phyloP scores from a whole-genome alignment of 306 rosid genomes.

The Hippophae gyantsensis region DNA sequence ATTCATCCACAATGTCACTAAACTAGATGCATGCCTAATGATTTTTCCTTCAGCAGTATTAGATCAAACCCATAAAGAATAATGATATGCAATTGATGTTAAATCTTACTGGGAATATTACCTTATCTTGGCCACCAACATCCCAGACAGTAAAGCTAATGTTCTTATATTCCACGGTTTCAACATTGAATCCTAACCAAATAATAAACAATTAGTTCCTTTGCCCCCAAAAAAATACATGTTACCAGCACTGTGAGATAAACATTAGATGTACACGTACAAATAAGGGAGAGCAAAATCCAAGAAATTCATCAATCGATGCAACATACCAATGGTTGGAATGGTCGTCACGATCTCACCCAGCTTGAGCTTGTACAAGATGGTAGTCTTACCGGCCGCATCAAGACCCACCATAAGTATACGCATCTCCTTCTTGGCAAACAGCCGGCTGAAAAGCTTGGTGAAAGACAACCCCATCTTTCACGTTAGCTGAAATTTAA shows the following conservation, averaged over 20 bases:
- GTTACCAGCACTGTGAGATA: neutral
- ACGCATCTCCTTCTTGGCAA: slow-evolving; percentile 93
- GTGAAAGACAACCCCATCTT: slow-evolving; percentile 86
- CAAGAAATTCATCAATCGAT: neutral
- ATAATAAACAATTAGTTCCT: slow-evolving; percentile 7
- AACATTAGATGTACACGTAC: neutral
- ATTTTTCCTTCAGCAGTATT: no score
- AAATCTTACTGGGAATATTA: slow-evolving; percentile 3
- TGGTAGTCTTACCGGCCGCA: slow-evolving; percentile 96
- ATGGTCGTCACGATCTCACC: slow-evolving; percentile 93
- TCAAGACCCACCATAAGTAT: slow-evolving; percentile 94
- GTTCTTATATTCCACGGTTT: slow-evolving; percentile 92
- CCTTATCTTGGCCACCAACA: slow-evolving; percentile 98
- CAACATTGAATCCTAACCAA: slow-evolving; percentile 74
- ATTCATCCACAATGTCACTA: no score
- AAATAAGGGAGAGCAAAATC: neutral
- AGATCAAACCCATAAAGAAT: no score
- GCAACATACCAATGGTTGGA: slow-evolving; percentile 74
- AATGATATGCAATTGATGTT: no score
- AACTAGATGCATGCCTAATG: no score
- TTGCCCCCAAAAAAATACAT: neutral
- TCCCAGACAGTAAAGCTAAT: slow-evolving; percentile 98
- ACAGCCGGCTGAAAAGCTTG: slow-evolving; percentile 81
- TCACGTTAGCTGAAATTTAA: slow-evolving; percentile 28
- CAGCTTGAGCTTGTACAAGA: slow-evolving; percentile 82